A percentile compares a stretch with the other conserved stretches of the same genome.
Conservation (phyloP, 495 filamentous ascomycete species). For the Penicillium verhagenii region DNA sequence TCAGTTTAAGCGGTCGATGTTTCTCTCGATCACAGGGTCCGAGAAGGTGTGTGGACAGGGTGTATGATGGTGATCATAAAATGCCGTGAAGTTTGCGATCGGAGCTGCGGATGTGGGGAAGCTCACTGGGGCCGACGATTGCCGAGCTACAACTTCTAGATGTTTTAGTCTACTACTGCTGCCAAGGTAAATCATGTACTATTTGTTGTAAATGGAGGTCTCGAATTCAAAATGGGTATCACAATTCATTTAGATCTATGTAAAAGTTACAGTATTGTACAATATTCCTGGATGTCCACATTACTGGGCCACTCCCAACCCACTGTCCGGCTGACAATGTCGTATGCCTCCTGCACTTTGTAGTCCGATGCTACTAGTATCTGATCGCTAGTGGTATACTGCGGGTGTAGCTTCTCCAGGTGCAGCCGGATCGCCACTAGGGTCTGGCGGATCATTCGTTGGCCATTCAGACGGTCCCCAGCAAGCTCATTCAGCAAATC, state of each 20-base stretch:
- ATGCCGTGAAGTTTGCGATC: neutral
- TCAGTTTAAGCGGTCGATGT: conserved; percentile 3
- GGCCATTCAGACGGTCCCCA: conserved; percentile 43
- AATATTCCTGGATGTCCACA: conserved; percentile 47
- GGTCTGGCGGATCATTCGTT: conserved; percentile 43
- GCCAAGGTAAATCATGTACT: conserved; percentile 2
- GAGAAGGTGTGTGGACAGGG: neutral
- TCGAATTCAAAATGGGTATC: conserved; percentile 1
- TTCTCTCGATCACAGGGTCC: conserved; percentile 6
- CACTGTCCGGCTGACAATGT: conserved; percentile 43
- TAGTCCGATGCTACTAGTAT: conserved; percentile 23
- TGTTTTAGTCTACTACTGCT: no score
- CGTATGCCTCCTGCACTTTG: conserved; percentile 37
- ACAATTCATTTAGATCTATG: conserved; percentile 4
- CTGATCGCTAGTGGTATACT: conserved; percentile 8
- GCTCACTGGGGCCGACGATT: conserved; percentile 25
- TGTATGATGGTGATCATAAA: neutral
- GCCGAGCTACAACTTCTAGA: conserved; percentile 21
- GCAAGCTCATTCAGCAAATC: conserved; percentile 35
- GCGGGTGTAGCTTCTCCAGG: conserved; percentile 41
- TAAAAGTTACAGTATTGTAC: conserved; percentile 26
- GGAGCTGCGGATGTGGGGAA: conserved; percentile 27
- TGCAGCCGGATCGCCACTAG: conserved; percentile 53
- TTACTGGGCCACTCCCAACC: conserved; percentile 57
- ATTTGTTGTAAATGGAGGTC: neutral